Evolutionary conservation across 768 basidiomycete genomes (phyloP), one percentile per base, ranked within the genome.

Genomic region (Rhizopogon sp.): DNA sequence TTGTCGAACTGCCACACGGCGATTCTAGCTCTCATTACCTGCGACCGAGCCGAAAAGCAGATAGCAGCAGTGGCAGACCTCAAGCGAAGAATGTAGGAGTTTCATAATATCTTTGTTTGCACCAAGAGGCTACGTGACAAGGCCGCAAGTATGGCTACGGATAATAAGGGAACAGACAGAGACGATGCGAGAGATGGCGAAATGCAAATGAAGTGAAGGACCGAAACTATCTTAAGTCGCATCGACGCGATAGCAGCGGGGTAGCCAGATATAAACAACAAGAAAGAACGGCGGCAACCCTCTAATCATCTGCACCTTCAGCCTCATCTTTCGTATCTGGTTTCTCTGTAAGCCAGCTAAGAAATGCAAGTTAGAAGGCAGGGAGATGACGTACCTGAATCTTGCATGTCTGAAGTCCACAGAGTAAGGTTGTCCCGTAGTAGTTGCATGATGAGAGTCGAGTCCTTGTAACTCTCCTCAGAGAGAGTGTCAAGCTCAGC

Each of bases 401-500:
- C 93, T 73, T 94, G 91, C 90, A 97, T 94, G 72, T 97, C 95
- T 44, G 92, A 94, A 56, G 95, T 97, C 95, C 95, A 98, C 66
- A 98, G 83, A 47, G 94, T 97, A 43, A 98, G 77, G 84, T 98
- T 98, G 74, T 98, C 95, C 68, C 94, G 86, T 70, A 98, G 84
- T 59, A 98, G 78, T 75, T 98, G 96, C 88, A 93, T 90, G 75
- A 96, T 96, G 63, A 98, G 79, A 40, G 96, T 98, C 56, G 93
- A 97, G 74, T 98, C 95, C 80, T 98, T 97, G 89, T 98, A 98
- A 74, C 88, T 90, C 81, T 98, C 95, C 77, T 98, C 96, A 65
- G 91, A 94, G 53, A 98, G 85, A 22, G 95, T 98, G 80, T 98
- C 95, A 67, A 98, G 92, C 77, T 98, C 95, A 62, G 95, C 94